Evolutionary conservation across 129 eudicot species (phyloP).

Genomic region (Centaurea solstitialis): DNA sequence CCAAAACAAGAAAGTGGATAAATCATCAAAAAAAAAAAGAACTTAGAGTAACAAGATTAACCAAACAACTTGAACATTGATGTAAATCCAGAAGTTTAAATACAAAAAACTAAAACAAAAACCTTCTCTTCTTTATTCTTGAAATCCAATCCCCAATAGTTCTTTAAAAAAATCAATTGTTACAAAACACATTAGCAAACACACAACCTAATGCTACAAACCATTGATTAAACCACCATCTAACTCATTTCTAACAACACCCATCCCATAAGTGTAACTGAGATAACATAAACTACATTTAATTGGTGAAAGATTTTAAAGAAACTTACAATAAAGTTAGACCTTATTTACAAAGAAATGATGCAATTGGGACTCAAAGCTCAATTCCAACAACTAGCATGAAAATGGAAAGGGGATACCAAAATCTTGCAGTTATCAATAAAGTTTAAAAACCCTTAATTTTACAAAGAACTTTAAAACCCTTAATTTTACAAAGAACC

Average conservation of each 20-base stretch:
- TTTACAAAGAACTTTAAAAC: not conserved
- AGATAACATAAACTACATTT: not conserved
- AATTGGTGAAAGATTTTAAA: not conserved
- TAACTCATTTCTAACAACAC: not conserved
- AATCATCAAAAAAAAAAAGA: not conserved
- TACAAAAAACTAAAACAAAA: not conserved
- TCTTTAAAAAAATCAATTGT: not conserved
- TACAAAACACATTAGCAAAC: not conserved
- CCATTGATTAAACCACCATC: not conserved
- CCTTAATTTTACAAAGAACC: not conserved
- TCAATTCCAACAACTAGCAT: no score
- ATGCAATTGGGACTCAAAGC: not conserved
- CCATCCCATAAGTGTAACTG: not conserved
- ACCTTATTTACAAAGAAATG: not conserved
- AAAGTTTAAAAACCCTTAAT: not conserved
- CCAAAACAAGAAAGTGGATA: constrained; percentile 4
- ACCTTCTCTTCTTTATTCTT: not conserved
- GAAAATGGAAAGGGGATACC: no score
- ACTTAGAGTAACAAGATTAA: not conserved
- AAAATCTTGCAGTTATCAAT: not conserved
- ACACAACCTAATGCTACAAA: not conserved
- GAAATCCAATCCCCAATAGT: not conserved
- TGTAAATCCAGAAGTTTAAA: not conserved
- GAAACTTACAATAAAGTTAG: no score
- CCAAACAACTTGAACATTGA: not conserved